phyloP scores from a whole-genome alignment of 108 stramenopile genomes.

The Aurantiochytrium sp. region DNA sequence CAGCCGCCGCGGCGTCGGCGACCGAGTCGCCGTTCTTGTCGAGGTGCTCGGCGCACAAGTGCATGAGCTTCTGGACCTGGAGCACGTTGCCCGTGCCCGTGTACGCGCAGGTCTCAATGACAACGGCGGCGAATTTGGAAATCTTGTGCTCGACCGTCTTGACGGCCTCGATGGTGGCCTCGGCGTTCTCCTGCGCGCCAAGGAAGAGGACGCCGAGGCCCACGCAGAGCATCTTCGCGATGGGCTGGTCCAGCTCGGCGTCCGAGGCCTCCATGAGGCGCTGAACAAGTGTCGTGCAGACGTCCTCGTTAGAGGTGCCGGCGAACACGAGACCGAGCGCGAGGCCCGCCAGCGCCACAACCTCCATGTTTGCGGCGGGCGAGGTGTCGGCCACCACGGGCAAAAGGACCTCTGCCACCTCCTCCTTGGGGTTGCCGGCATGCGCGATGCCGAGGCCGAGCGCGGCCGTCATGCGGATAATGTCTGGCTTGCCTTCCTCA shows the following conservation, averaged over 20 bases:
- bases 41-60: conserved; percentile 89
- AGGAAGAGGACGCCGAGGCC: conserved; percentile 94
- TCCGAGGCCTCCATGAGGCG: conserved; percentile 96
- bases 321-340: conserved; percentile 93
- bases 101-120: conserved; percentile 89
- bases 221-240: conserved; percentile 80
- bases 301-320: conserved; percentile 88
- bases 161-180: conserved; percentile 90
- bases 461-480: conserved; percentile 82
- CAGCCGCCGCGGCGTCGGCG: conserved; percentile 61
- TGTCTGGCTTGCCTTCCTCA: conserved; percentile 42
- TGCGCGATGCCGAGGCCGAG: conserved; percentile 95
- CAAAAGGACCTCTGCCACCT: conserved; percentile 83
- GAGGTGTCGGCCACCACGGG: conserved; percentile 78
- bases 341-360: conserved; percentile 66
- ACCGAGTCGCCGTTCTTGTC: neutral
- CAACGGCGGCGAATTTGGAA: conserved; percentile 79
- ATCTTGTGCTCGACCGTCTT: conserved; percentile 92
- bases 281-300: conserved; percentile 86
- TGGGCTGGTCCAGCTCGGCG: conserved; percentile 87
- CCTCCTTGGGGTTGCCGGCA: conserved; percentile 86
- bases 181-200: conserved; percentile 89
- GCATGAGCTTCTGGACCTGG: conserved; percentile 94
- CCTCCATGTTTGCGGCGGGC: conserved; percentile 50
- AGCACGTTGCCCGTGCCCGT: conserved; percentile 97